Base-by-base conservation (phyloP, 148 eudicot species). In the Vaccinium darrowii region DNA sequence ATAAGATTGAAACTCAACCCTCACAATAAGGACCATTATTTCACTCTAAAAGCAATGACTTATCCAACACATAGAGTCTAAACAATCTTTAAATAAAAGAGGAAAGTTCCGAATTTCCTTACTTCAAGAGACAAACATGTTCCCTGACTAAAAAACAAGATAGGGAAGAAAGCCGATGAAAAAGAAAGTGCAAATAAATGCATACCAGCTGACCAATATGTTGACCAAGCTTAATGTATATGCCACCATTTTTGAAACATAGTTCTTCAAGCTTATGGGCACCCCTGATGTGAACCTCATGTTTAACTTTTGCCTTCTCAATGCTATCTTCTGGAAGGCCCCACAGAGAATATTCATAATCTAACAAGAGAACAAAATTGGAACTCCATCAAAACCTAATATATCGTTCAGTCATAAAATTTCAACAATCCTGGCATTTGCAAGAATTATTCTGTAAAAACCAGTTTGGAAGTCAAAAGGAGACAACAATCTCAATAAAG, bases 221-320 rank as follows among this genome's bases (percentile, higher is more conserved):
- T 86, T 97, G 99, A 85, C 99, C 99, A 83, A 97, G 97, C 92
- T 97, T 97, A 69, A 97, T 95, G 86, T 97, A 97, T 88, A 97
- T 95, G 79, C 99, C 99, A 85, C 99, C 99, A 90, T 97, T 97
- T 88, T 74, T 91, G 75, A 95, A 97, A 87, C 99, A 97, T 79
- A 97, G 91, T 87, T 97, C 99, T 90, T 92, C 94, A 85, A 97
- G 93, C 87, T 89, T 95, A 73, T 65, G 87, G 39, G 99, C 99
- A 91, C 99, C 87, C 87, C 98, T 91, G 80, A 86, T 80, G 83
- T 97, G 99, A 85, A 92, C 96, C 81, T 95, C 96, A 82, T 86
- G 98, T 80, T 93, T 95, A 78, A 85, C 87, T 91, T 88, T 93
- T 76, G 83, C 82, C 84, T 91, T 90, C 84, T 97, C 99, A 50